phyloP scores from a whole-genome alignment of 2,329 filamentous ascomycete species.

The Alternaria gansuensis region DNA sequence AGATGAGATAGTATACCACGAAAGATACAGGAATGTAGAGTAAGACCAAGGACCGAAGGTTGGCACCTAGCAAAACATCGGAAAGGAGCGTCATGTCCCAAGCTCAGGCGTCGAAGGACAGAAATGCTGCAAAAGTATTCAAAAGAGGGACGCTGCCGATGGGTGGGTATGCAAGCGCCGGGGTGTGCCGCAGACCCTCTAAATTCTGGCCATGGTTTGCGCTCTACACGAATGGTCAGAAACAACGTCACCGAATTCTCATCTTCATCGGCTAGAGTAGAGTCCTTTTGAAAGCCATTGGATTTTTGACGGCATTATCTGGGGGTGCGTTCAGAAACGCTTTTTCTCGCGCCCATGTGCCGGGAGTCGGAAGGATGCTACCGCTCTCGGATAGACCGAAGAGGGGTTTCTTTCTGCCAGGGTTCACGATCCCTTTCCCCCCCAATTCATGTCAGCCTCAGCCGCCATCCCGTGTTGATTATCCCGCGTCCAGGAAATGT shows the following conservation, averaged over 20 bases:
- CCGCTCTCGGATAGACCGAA: background rate
- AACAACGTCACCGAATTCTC: background rate
- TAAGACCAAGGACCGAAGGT: constrained; percentile 4
- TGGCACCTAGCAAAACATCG: constrained; percentile 3
- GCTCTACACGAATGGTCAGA: background rate
- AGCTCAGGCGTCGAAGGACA: background rate
- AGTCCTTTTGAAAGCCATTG: background rate
- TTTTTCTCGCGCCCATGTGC: background rate
- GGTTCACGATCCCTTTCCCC: background rate
- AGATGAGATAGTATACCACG: constrained; percentile 20
- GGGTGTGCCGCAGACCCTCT: background rate
- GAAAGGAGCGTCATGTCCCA: constrained; percentile 14
- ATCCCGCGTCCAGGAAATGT: background rate
- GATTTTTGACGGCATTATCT: background rate
- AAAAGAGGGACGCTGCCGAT: constrained; percentile 3
- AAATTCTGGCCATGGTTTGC: background rate
- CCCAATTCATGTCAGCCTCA: background rate
- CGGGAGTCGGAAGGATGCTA: constrained; percentile 1
- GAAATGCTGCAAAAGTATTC: background rate
- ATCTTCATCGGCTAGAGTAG: background rate
- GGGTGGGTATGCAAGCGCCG: background rate
- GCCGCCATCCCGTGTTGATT: background rate
- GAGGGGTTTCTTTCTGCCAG: background rate
- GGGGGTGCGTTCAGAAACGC: background rate
- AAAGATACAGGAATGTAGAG: constrained; percentile 10